These are phyloP conservation scores for Curvularia verruculosa DNA, from an alignment of 2,329 filamentous ascomycete species.

Conservation along the genomic window DNA sequence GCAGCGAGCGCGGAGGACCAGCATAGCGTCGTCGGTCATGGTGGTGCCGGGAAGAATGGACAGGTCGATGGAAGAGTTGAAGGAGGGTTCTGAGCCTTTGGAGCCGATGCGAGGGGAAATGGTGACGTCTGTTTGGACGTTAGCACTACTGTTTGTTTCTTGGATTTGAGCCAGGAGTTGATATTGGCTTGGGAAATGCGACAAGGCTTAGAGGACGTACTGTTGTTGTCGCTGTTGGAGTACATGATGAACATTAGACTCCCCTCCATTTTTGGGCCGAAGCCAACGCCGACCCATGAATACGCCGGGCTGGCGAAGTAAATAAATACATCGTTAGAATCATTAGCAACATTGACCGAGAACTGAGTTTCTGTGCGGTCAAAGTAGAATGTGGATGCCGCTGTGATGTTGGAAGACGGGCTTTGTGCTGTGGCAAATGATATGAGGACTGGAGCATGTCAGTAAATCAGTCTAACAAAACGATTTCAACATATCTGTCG, in stretches of 20 bases:
- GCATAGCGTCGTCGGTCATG: conserved; percentile 44
- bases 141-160: conserved; percentile 2
- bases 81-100: conserved; percentile 46
- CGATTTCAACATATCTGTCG: background rate
- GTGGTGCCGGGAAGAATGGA: conserved; percentile 38
- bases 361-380: conserved; percentile 44
- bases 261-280: conserved; percentile 52
- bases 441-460: conserved; percentile 23
- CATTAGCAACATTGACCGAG: conserved; percentile 43
- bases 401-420: conserved; percentile 15
- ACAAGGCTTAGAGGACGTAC: conserved; percentile 23
- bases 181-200: background rate
- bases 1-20: conserved; percentile 49
- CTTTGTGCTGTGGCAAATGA: conserved; percentile 24
- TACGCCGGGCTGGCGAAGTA: conserved; percentile 46
- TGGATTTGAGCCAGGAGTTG: background rate
- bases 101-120: conserved; percentile 47
- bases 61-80: conserved; percentile 35
- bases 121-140: conserved; percentile 39
- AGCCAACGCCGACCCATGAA: conserved; percentile 55
- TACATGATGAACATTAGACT: conserved; percentile 56
- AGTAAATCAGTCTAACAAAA: background rate
- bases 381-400: conserved; percentile 43
- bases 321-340: conserved; percentile 44
- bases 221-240: conserved; percentile 42